phyloP scores from a whole-genome alignment of 208 protist genomes.

The Acanthamoeba triangularis region DNA sequence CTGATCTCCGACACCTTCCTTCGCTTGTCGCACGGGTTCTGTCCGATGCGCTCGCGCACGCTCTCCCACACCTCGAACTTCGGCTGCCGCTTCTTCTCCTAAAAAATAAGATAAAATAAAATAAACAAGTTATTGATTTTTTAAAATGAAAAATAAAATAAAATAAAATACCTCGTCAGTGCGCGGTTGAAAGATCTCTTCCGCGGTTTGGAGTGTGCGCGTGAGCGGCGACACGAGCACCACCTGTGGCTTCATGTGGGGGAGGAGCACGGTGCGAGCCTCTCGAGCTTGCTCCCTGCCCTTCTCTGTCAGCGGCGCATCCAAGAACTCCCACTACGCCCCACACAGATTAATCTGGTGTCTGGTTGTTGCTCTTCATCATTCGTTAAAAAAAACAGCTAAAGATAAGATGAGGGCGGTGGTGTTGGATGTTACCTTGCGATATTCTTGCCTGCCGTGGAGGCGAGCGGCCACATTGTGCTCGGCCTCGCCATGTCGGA shows the following conservation, averaged over 20 bases:
- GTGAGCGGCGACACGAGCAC: conserved; percentile 62
- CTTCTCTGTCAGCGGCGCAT: conserved; percentile 3
- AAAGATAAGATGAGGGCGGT: too few relatives aligned
- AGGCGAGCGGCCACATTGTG: conserved; percentile 24
- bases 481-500: conserved; percentile 25
- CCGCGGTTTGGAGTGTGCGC: conserved; percentile 15
- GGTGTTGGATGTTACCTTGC: too few relatives aligned
- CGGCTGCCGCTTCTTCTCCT: not conserved
- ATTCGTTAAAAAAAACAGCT: too few relatives aligned
- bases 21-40: conserved; percentile 59
- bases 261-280: not conserved
- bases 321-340: conserved; percentile 24
- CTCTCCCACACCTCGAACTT: conserved; percentile 38
- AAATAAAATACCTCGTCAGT: not conserved
- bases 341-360: too few relatives aligned
- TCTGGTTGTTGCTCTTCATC: too few relatives aligned
- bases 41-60: conserved; percentile 1
- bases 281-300: conserved; percentile 10
- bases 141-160: too few relatives aligned
- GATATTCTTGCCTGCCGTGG: conserved; percentile 30
- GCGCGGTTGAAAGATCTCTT: not conserved
- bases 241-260: conserved; percentile 49
- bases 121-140: too few relatives aligned
- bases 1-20: not conserved
- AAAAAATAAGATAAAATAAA: too few relatives aligned